Base-by-base conservation (phyloP, 2,329 filamentous ascomycete species). In the Fusarium staphyleae region DNA sequence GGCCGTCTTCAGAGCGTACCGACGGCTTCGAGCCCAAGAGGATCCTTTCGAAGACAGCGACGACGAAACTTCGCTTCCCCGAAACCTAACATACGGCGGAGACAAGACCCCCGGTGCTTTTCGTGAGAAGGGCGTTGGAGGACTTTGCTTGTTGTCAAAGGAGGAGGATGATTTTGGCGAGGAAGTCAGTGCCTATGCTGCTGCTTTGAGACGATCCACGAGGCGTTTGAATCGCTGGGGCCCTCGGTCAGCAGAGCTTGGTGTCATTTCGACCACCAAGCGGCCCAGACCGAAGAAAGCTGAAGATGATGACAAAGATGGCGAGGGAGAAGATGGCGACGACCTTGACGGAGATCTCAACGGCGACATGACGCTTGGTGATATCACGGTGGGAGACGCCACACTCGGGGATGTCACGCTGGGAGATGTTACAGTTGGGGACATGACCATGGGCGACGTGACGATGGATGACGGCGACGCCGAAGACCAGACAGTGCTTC, bases 81-180 rank as follows among this genome's bases (percentile, higher is more conserved):
- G 70, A 50, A 74, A 72, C 57, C 47, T 73, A 22, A 55, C 66
- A 34, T 50, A 61, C 24, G 58, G 57, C 16, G 68, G 69, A 33
- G 70, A 73, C 1, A 69, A 70, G 33, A 63, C 66, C 10, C 49
- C 67, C 9, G 68, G 69, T 3, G 52, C 70, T 14, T 87, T 86
- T 63, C 77, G 81, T 29, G 82, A 86, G 66, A 76, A 76, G 55
- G 84, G 85, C 6, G 77, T 86, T 46, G 83, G 80, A n/a, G 90
- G 87, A 1, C 79, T 90, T 32, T 84, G 82, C 45, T 86, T 83
- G 26, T 75, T 89, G 0, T 74, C 74, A 15, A 74, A 75, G 13
- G 89, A 93, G 69, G 73, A 79, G 0, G 87, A 91, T 56, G 90
- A 93, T 72, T 89, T 86, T 62, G 90, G 90, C 35, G 90, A 93